A percentile compares a stretch with the other conserved stretches of the same genome.
phyloP scores from a whole-genome alignment of 2,329 filamentous ascomycete species.

The Sarocladium brachiariae region DNA sequence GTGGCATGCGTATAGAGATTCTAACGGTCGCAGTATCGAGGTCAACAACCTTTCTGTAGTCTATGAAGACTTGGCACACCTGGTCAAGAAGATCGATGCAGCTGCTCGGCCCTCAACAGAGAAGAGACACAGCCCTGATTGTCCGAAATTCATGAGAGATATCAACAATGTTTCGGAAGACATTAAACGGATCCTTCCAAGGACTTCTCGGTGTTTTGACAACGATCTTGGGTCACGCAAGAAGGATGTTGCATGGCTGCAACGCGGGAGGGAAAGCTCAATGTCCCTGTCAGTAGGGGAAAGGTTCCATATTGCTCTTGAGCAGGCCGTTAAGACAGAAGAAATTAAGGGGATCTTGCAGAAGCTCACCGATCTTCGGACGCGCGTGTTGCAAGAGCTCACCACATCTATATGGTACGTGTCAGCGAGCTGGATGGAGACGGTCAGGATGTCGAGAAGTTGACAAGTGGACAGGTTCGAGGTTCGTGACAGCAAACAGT shows the following conservation, averaged over 20 bases:
- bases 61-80: too few relatives aligned
- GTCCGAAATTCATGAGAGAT: not conserved
- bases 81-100: too few relatives aligned
- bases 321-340: not conserved
- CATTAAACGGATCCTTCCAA: too few relatives aligned
- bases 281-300: not conserved
- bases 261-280: too few relatives aligned
- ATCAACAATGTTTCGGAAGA: not conserved
- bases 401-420: not conserved
- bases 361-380: not conserved
- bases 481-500: not conserved
- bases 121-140: too few relatives aligned
- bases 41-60: not conserved
- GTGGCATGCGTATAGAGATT: not conserved
- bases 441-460: too few relatives aligned
- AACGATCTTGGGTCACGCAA: too few relatives aligned
- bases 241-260: too few relatives aligned
- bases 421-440: too few relatives aligned
- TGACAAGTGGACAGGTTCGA: too few relatives aligned
- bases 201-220: too few relatives aligned
- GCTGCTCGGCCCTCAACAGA: too few relatives aligned
- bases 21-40: not conserved
- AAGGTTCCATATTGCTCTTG: not conserved
- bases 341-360: not conserved
- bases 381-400: not conserved